Evolutionary conservation across 108 stramenopile genomes (phyloP).

Genomic region (Nannochloropsis salina): DNA sequence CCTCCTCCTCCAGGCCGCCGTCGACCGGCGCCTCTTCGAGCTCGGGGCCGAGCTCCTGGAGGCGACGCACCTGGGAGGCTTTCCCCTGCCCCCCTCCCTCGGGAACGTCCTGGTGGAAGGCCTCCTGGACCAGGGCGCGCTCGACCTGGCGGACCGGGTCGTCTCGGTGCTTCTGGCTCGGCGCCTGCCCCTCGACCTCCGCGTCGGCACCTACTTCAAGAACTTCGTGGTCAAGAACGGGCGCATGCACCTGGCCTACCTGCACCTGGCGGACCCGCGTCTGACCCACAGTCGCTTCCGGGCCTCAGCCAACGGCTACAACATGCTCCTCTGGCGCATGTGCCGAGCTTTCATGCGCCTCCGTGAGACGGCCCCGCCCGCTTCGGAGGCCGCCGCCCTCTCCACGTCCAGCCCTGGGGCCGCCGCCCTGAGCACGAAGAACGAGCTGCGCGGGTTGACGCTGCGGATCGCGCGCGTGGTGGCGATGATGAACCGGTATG

Average conservation of each 20-base stretch:
- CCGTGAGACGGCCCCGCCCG: not conserved
- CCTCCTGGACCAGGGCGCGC: not conserved
- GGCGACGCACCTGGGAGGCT: not conserved
- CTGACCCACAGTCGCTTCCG: conserved; percentile 13
- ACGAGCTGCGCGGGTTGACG: not conserved
- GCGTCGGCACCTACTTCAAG: not conserved
- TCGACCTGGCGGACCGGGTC: conserved; percentile 7
- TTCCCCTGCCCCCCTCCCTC: not conserved
- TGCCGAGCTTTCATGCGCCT: not conserved
- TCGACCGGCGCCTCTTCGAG: not conserved
- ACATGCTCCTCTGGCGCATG: conserved; percentile 19
- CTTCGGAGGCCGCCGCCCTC: not conserved
- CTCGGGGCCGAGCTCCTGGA: not conserved
- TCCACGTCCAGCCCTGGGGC: not conserved
- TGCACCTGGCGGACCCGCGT: not conserved
- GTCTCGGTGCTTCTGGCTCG: not conserved
- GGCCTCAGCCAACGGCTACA: not conserved
- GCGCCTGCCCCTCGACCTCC: not conserved
- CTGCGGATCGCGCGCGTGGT: conserved; percentile 7
- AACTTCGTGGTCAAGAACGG: conserved; percentile 13
- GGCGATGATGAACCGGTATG: not conserved
- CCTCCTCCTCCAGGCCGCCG: not conserved
- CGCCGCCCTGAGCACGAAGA: not conserved
- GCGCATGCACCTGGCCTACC: not conserved
- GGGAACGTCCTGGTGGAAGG: conserved; percentile 17